phyloP scores from a whole-genome alignment of 495 filamentous ascomycete genomes.

The Lophium mytilinum region DNA sequence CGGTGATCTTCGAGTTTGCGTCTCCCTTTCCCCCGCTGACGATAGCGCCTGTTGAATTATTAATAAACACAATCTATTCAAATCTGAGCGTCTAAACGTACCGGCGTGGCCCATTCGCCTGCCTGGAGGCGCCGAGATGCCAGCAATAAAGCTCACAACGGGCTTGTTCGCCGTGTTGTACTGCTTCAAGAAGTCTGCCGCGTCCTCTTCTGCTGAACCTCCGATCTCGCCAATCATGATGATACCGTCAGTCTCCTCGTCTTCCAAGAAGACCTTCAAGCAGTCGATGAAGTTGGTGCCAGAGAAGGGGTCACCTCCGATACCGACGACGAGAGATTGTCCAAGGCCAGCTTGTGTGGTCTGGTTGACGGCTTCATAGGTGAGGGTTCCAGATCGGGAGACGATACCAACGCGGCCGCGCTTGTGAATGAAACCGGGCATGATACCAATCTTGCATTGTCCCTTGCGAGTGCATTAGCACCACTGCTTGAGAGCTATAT shows the following conservation, averaged over 20 bases:
- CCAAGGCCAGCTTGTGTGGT: conserved; percentile 94
- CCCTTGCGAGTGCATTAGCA: conserved; percentile 46
- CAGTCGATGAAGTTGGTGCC: conserved; percentile 99
- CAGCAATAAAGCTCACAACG: conserved; percentile 95
- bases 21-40: conserved; percentile 95
- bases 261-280: conserved; percentile 90
- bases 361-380: conserved; percentile 99
- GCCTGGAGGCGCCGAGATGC: conserved; percentile 92
- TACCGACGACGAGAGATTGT: conserved; percentile 96
- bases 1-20: conserved; percentile 93
- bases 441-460: conserved; percentile 99
- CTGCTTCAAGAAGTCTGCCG: conserved; percentile 86
- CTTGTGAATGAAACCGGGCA: conserved; percentile 99
- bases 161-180: conserved; percentile 92
- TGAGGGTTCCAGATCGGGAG: conserved; percentile 94
- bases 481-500: neutral
- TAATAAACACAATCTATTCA: conserved; percentile 1
- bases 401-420: conserved; percentile 97
- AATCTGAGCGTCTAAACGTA: conserved; percentile 20
- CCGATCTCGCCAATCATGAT: conserved; percentile 99
- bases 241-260: conserved; percentile 95
- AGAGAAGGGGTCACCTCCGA: conserved; percentile 97
- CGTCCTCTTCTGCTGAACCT: conserved; percentile 94
- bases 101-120: conserved; percentile 97
- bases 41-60: conserved; percentile 57